These are phyloP conservation scores for Pythium sukuiense DNA, from an alignment of 352 stramenopile species.

Conservation along the genomic window DNA sequence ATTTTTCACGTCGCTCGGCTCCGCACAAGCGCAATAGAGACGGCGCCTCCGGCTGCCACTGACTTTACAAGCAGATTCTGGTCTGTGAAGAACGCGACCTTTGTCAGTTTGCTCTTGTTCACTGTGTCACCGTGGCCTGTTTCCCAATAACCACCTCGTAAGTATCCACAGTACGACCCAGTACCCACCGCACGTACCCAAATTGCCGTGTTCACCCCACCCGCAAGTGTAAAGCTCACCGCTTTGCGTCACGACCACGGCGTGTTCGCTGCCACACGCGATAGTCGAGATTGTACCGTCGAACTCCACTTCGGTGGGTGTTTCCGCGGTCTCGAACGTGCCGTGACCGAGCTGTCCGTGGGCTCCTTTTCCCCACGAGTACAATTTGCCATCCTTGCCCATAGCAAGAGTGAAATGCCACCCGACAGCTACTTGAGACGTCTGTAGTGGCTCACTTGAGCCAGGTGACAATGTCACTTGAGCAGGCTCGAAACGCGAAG, in stretches of 20 bases:
- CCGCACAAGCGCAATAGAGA: constrained; percentile 50
- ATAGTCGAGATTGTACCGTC: constrained; percentile 34
- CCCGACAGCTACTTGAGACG: constrained; percentile 49
- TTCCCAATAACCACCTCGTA: background rate
- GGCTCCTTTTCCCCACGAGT: constrained; percentile 75
- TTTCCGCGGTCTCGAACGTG: constrained; percentile 9
- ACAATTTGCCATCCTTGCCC: constrained; percentile 29
- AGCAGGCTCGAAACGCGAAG: constrained; percentile 1
- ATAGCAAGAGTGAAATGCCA: constrained; percentile 81
- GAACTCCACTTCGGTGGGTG: constrained; percentile 30
- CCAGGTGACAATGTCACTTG: constrained; percentile 2
- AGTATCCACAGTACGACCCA: background rate
- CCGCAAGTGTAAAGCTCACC: constrained; percentile 76
- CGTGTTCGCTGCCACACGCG: constrained; percentile 77
- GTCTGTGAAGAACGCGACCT: constrained; percentile 49
- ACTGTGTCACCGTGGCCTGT: constrained; percentile 58
- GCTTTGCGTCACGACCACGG: constrained; percentile 47
- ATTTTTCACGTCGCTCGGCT: background rate
- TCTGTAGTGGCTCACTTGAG: constrained; percentile 21
- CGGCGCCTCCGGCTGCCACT: constrained; percentile 53
- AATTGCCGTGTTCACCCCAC: constrained; percentile 84
- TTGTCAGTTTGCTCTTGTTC: constrained; percentile 40
- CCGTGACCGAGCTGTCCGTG: constrained; percentile 67
- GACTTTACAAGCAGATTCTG: constrained; percentile 32
- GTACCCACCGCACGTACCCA: constrained; percentile 42